Evolutionary conservation across 1,284 basidiomycete species (phyloP).

Genomic region (Ceratobasidium sp.): DNA sequence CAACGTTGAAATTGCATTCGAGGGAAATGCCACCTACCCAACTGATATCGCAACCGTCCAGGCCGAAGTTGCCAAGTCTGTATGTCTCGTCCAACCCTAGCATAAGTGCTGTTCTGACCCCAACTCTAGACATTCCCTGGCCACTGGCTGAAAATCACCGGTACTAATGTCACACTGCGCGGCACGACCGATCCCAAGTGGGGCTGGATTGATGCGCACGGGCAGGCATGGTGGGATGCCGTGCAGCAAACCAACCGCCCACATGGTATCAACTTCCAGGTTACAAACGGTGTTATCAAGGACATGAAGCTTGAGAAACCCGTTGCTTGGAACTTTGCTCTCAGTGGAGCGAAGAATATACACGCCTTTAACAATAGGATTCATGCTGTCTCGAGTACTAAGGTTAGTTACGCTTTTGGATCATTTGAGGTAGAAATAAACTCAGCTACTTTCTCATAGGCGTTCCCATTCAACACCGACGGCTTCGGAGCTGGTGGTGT

Average conservation of each 20-base stretch:
- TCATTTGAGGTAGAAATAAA: neutral
- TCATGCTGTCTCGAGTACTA: constrained; percentile 61
- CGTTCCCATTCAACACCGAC: constrained; percentile 74
- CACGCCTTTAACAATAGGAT: constrained; percentile 67
- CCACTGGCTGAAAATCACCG: constrained; percentile 59
- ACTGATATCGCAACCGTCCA: constrained; percentile 66
- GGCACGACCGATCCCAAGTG: constrained; percentile 65
- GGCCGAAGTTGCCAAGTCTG: constrained; percentile 61
- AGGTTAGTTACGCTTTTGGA: constrained; percentile 40
- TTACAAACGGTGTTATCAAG: constrained; percentile 64
- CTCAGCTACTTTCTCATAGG: constrained; percentile 52
- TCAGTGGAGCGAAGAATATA: constrained; percentile 61
- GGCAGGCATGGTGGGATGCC: constrained; percentile 73
- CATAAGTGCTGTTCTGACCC: constrained; percentile 5
- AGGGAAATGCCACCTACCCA: constrained; percentile 69
- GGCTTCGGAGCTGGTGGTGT: constrained; percentile 69
- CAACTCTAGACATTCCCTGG: constrained; percentile 60
- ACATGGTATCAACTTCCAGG: constrained; percentile 48
- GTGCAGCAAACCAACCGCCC: constrained; percentile 57
- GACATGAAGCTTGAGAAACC: constrained; percentile 73
- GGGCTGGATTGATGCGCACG: constrained; percentile 71
- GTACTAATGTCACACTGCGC: constrained; percentile 67
- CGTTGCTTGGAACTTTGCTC: constrained; percentile 68
- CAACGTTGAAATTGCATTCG: constrained; percentile 67
- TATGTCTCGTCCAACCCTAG: constrained; percentile 50